Percentiles rank a stretch among this genome's conserved stretches.
Evolutionary conservation across 805 yeast genomes (phyloP).

Genomic region (Metschnikowia cubensis): DNA sequence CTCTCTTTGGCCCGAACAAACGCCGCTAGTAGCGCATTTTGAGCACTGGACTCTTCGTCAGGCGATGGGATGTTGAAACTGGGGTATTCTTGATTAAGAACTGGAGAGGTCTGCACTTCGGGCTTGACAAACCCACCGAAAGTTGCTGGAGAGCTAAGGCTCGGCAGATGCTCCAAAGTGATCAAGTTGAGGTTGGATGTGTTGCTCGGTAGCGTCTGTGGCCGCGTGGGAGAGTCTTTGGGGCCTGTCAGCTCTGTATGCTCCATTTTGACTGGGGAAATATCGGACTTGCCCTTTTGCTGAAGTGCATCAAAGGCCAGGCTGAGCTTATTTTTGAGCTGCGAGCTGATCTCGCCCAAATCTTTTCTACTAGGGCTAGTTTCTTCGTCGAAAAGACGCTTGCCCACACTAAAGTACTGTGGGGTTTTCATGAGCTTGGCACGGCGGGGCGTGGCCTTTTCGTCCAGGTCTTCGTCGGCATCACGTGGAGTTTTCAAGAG

Average conservation of each 20-base stretch:
- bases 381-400: slow-evolving; percentile 33
- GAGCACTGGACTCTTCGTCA: slow-evolving; percentile 43
- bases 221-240: slow-evolving; percentile 20
- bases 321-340: slow-evolving; percentile 34
- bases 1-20: slow-evolving; percentile 25
- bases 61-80: slow-evolving; percentile 24
- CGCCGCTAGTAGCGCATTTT: slow-evolving; percentile 42
- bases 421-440: slow-evolving; percentile 36
- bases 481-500: slow-evolving; percentile 33
- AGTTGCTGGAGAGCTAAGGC: slow-evolving; percentile 2
- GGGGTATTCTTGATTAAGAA: not conserved
- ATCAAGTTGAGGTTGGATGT: not conserved
- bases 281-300: slow-evolving; percentile 16
- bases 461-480: slow-evolving; percentile 30
- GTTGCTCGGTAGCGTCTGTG: slow-evolving; percentile 13
- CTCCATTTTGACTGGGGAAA: slow-evolving; percentile 19
- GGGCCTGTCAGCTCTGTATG: slow-evolving; percentile 18
- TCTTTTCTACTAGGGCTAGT: slow-evolving; percentile 26
- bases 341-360: slow-evolving; percentile 36
- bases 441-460: slow-evolving; percentile 18
- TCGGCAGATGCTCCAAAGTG: not conserved
- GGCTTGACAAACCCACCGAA: not conserved
- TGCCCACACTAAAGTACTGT: slow-evolving; percentile 38
- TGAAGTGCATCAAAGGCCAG: slow-evolving; percentile 41
- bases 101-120: slow-evolving; percentile 1